Evolutionary conservation across 1,139 yeast species (phyloP), one percentile per base, ranked within the genome.

Genomic region (Kodamaea derodonti): DNA sequence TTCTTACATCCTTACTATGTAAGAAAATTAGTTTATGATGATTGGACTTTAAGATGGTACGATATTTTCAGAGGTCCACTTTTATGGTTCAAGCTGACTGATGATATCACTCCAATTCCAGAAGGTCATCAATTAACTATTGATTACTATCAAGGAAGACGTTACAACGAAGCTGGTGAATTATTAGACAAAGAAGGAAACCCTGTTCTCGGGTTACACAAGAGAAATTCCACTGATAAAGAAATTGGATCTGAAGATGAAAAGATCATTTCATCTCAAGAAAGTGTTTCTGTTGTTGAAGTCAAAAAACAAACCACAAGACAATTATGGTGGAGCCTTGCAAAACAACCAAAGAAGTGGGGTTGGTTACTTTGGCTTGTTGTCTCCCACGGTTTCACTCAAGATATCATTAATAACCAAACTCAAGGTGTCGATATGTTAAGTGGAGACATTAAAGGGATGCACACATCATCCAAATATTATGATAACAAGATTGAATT

Each of bases 401-500:
- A 76, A 53, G 90, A 83, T 55, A 77, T 83, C 41, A 73, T 83
- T 42, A 36, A 62, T 14, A 52, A 57, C 36, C 86, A 81, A 57
- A 61, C 69, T 30, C 44, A 48, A 24, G 47, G 52, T 3, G 51
- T 49, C 33, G 68, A 51, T 42, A 45, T 47, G 37, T 61, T 69
- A 43, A 47, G 70, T 23, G 69, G 68, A 36, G 66, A 72, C 45
- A 60, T 80, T 34, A 57, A 63, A 34, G 60, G 54, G 24, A 62
- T 80, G 69, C 86, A 81, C 56, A 46, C 67, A 16, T 63, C 67
- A 36, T 76, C 88, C 43, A 78, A 76, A 57, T 76, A 72, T 53
- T 83, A 82, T 58, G 86, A 81, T 56, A 79, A 78, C 71, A 78
- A 78, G 60, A 66, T 80, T 40, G 94, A 83, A 60, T 81, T 72